A percentile compares a stretch with the other conserved stretches of the same genome.
These are phyloP conservation scores for Nicotiana undulata DNA, from an alignment of 257 asterid species.

Conservation along the genomic window DNA sequence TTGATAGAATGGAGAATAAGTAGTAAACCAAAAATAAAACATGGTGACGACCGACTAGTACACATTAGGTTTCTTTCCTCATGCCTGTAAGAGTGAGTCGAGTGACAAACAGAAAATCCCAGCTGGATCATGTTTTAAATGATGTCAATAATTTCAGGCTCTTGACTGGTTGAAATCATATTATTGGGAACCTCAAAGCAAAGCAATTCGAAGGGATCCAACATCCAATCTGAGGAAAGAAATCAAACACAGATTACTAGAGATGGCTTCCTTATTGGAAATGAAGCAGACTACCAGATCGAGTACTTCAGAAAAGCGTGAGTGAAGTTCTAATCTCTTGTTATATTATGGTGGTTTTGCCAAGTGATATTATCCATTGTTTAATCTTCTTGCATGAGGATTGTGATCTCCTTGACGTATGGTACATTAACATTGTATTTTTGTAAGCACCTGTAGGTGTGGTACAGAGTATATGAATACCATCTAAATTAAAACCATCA, in stretches of 20 bases:
- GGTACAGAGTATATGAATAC: no score
- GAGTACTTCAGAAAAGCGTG: slow-evolving; percentile 47
- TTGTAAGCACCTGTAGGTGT: background rate
- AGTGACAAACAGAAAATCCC: background rate
- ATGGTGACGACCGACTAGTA: background rate
- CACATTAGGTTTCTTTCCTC: background rate
- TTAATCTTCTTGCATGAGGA: background rate
- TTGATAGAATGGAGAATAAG: background rate
- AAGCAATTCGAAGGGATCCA: slow-evolving; percentile 35
- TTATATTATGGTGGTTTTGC: background rate
- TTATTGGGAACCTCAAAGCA: slow-evolving; percentile 87
- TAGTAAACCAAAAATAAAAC: background rate
- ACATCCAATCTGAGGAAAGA: slow-evolving; percentile 40
- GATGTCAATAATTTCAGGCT: slow-evolving; percentile 42
- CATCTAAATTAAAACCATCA: no score
- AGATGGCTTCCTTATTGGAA: slow-evolving; percentile 49
- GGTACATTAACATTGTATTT: background rate
- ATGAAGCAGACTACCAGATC: slow-evolving; percentile 29
- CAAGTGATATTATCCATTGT: background rate
- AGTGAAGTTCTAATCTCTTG: slow-evolving; percentile 19
- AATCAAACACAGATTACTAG: slow-evolving; percentile 48
- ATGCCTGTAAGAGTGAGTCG: background rate
- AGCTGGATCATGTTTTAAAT: slow-evolving; percentile 2
- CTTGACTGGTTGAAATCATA: slow-evolving; percentile 81
- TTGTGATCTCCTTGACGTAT: background rate